These are phyloP conservation scores for Ganoderma sinense DNA, from an alignment of 1,284 basidiomycete genomes.

Conservation along the genomic window DNA sequence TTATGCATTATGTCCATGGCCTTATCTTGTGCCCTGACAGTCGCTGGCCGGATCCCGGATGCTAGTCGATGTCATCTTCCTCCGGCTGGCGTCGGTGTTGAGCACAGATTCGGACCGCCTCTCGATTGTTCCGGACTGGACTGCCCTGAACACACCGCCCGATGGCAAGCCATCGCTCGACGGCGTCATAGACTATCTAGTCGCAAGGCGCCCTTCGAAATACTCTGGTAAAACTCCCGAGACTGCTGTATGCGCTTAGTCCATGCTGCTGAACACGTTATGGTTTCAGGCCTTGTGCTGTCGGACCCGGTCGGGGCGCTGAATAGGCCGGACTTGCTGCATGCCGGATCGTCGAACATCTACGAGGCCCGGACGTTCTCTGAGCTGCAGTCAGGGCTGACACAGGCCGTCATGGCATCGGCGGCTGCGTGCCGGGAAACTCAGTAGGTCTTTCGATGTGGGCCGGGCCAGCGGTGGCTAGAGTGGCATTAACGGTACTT, in stretches of 20 bases:
- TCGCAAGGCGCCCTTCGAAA: slow-evolving; percentile 17
- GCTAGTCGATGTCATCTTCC: slow-evolving; percentile 23
- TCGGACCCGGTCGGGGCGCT: slow-evolving; percentile 23
- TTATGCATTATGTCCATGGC: background rate
- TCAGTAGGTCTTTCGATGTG: slow-evolving; percentile 4
- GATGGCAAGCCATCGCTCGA: slow-evolving; percentile 13
- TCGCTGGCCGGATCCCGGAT: slow-evolving; percentile 20
- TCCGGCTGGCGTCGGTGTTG: slow-evolving; percentile 18
- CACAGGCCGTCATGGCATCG: slow-evolving; percentile 20
- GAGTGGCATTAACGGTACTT: background rate
- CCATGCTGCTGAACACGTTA: background rate
- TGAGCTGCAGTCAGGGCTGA: slow-evolving; percentile 17
- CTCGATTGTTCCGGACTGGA: slow-evolving; percentile 19
- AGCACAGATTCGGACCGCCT: slow-evolving; percentile 16
- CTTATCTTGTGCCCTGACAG: background rate
- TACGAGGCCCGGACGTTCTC: slow-evolving; percentile 19
- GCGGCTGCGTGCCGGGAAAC: slow-evolving; percentile 14
- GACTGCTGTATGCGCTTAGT: background rate
- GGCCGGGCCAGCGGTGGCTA: background rate
- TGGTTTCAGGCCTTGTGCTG: slow-evolving; percentile 15
- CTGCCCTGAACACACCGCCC: slow-evolving; percentile 8
- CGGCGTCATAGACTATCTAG: slow-evolving; percentile 21
- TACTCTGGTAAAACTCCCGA: slow-evolving; percentile 16
- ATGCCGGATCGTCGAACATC: slow-evolving; percentile 19
- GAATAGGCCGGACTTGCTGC: slow-evolving; percentile 18